Evolutionary conservation across 2,329 filamentous ascomycete species (phyloP).

Genomic region (Amylocarpus encephaloides): DNA sequence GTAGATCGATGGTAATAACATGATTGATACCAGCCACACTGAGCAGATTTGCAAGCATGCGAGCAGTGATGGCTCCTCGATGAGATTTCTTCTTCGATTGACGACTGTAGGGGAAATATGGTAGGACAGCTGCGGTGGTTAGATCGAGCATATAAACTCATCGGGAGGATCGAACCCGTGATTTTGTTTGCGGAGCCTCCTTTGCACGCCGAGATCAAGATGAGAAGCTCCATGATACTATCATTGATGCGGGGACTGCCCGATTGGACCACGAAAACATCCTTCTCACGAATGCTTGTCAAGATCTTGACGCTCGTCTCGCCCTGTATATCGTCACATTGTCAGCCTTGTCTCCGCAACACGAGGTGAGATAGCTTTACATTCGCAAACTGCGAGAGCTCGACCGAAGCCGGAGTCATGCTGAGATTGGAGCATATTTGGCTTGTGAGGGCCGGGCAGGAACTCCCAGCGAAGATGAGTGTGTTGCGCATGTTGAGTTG

Average conservation of each 20-base stretch:
- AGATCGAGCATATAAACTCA: conserved; percentile 6
- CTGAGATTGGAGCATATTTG: conserved; percentile 65
- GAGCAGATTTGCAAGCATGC: conserved; percentile 94
- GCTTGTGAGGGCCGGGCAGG: conserved; percentile 56
- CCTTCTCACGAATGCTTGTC: conserved; percentile 85
- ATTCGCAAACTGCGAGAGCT: conserved; percentile 66
- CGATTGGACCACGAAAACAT: conserved; percentile 98
- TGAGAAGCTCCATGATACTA: conserved; percentile 97
- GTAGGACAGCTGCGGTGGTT: conserved; percentile 61
- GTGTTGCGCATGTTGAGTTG: conserved; percentile 52
- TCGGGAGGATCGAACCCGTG: conserved; percentile 57
- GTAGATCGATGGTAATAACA: conserved; percentile 93
- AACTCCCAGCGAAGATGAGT: conserved; percentile 61
- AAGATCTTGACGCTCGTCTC: conserved; percentile 65
- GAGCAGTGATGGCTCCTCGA: conserved; percentile 88
- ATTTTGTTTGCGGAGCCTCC: conserved; percentile 95
- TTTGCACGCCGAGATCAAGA: conserved; percentile 99
- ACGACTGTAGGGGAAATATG: conserved; percentile 98
- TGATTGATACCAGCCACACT: conserved; percentile 92
- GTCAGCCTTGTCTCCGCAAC: conserved; percentile 24
- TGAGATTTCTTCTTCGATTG: conserved; percentile 99
- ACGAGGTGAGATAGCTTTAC: conserved; percentile 35
- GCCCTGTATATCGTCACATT: conserved; percentile 42
- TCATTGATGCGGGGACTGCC: conserved; percentile 96
- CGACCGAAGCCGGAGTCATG: conserved; percentile 57